Evolutionary conservation across 1,139 yeast genomes (phyloP), one percentile per base, ranked within the genome.

Genomic region (Trichomonascaceae sp.): DNA sequence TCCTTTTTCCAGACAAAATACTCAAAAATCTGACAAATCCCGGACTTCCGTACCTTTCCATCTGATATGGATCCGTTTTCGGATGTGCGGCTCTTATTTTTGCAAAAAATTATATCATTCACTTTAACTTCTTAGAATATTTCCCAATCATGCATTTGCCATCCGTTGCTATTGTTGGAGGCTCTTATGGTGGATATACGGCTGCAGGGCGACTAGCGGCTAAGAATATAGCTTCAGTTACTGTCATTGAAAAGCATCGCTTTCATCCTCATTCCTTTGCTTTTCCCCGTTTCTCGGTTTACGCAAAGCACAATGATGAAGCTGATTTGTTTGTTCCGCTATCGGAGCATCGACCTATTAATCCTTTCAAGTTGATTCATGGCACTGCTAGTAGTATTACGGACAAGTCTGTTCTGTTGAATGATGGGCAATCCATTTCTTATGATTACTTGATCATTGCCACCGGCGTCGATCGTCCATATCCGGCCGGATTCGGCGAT

Each of bases 281-380:
- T 19, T 56, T 59, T 41, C 61, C 61, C 19, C 52, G 60, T 24
- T 59, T 53, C 49, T 58, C 58, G 8, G 60, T 58, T 9, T 53
- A 52, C 41, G 55, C 55, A 19, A 43, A 50, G 17, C 43, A 39
- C 22, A 58, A 58, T 20, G 47, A 53, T 49, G 61, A 59, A 47
- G 43, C 56, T 18, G 53, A 55, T 43, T 60, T 58, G 13, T 59
- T 59, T 43, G 53, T 59, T 41, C 60, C 61, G 10, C 47, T 52
- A 18, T 52, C 47, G 17, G 19, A 51, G 27, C 48, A 55, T 15
- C 52, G 52, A 45, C 39, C 45, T 1, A 30, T 50, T 19, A 24
- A 56, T 45, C 44, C 57, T 15, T 36, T 51, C 53, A 30, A 45
- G 20, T 43, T 54, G 38, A 46, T 49, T 12, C 38, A 52, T 45